These are phyloP conservation scores for Nematodospora anomalae DNA, from an alignment of 1,139 yeast genomes.

Conservation along the genomic window DNA sequence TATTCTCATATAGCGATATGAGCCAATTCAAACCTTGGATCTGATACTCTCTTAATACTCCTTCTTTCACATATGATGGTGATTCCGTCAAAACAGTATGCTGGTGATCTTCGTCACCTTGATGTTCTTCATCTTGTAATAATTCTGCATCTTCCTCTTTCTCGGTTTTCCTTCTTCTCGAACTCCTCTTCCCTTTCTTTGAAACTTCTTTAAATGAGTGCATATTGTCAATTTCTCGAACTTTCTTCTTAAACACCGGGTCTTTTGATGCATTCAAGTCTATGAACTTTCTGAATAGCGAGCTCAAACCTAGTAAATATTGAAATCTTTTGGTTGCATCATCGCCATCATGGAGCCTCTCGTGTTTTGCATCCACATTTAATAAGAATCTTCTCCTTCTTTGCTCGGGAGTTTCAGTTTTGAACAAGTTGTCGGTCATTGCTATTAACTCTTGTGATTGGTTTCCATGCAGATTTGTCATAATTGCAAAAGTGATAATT, in stretches of 20 bases:
- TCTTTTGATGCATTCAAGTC: constrained; percentile 79
- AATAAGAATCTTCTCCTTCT: constrained; percentile 51
- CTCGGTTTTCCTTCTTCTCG: constrained; percentile 66
- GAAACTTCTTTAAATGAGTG: constrained; percentile 23
- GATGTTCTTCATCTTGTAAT: constrained; percentile 69
- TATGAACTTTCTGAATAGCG: constrained; percentile 84
- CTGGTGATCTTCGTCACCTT: constrained; percentile 47
- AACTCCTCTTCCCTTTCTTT: constrained; percentile 11
- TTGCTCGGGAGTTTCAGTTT: constrained; percentile 31
- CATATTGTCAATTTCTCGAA: constrained; percentile 45
- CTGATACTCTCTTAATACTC: constrained; percentile 76
- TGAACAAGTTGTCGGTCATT: constrained; percentile 1
- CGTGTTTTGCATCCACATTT: constrained; percentile 52
- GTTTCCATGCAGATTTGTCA: constrained; percentile 10
- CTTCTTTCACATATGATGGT: constrained; percentile 66
- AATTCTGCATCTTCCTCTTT: constrained; percentile 92
- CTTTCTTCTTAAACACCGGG: constrained; percentile 53
- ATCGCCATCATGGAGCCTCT: constrained; percentile 55
- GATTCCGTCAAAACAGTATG: constrained; percentile 73
- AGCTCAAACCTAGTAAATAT: constrained; percentile 79
- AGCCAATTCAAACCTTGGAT: constrained; percentile 51
- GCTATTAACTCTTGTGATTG: constrained; percentile 1
- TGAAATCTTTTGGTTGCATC: constrained; percentile 81
- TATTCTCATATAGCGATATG: constrained; percentile 44
- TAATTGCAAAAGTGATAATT: constrained; percentile 3